phyloP scores from a whole-genome alignment of 768 basidiomycete species.

The Pisolithus orientalis region DNA sequence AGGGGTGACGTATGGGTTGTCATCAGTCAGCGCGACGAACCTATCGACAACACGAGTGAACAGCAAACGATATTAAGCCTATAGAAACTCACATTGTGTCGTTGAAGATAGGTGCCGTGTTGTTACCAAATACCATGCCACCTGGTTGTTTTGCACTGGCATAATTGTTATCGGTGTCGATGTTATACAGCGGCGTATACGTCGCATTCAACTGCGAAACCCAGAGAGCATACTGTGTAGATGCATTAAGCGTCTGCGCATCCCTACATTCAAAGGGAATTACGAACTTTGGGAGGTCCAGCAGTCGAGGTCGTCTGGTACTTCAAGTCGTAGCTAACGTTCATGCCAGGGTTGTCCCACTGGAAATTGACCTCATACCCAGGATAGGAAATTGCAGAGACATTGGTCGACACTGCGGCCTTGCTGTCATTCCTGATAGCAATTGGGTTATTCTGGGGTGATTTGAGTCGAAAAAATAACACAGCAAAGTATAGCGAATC shows the following conservation, averaged over 20 bases:
- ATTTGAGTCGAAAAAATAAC: neutral
- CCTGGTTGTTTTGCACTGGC: conserved; percentile 45
- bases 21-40: conserved; percentile 47
- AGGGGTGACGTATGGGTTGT: conserved; percentile 47
- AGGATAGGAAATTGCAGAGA: conserved; percentile 41
- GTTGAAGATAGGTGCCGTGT: conserved; percentile 40
- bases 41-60: conserved; percentile 9
- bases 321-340: conserved; percentile 40
- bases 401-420: conserved; percentile 51
- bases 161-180: conserved; percentile 35
- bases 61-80: neutral
- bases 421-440: conserved; percentile 32
- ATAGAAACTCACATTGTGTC: conserved; percentile 32
- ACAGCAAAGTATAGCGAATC: conserved; percentile 3
- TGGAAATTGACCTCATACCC: conserved; percentile 40
- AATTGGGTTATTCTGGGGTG: conserved; percentile 27
- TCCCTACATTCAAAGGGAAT: neutral
- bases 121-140: conserved; percentile 37
- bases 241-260: neutral
- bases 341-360: conserved; percentile 54
- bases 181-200: conserved; percentile 42
- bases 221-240: conserved; percentile 46
- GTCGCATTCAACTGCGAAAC: conserved; percentile 57
- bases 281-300: conserved; percentile 33
- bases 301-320: conserved; percentile 48